Base-by-base conservation (phyloP, 2,329 filamentous ascomycete species). In the Talaromyces pinophilus region DNA sequence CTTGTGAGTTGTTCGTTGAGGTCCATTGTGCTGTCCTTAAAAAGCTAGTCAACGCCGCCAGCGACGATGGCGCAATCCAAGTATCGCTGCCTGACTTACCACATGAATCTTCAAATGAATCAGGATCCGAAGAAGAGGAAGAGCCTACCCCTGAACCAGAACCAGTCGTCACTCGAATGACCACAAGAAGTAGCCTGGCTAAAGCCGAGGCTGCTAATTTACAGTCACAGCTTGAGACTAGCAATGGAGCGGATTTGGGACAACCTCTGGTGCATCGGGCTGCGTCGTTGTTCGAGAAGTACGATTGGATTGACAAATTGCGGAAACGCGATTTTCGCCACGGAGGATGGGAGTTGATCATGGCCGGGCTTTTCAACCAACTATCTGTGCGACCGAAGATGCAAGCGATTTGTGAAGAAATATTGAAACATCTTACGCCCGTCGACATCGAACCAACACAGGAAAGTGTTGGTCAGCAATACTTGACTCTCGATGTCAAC, bases 21-120 rank as follows among this genome's bases (percentile, higher is more conserved):
- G 87, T 95, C 5, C 94, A 98, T 77, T 99, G 95, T 76, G 89
- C 94, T 0, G 88, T 97, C 2, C 81, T 99, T 67, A 97, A 97
- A 76, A 87, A 93, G 35, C 83, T 98, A 25, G 92, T 98, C 52
- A 88, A 90, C 71, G 85, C 88, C 0, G 89, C 93, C 67, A 84
- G 85, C 15, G 88, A 82, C 19, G 90, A 89, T 48, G 94, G 93
- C 6, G 90, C 92, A 71, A 83, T 97, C 11, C 88, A 93, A 69
- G 89, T 96, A 15, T 86, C 87, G 13, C 82, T 97, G 5, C 93
- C 92, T 0, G 90, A 92, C 62, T 82, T 93, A 62, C 88, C 91
- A 17, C 85, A 88, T 1, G 88, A 91, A 13, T 88, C 90, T 0
- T 88, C 90, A 0, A 89, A 91, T 1, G 82, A 86, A 0, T 86